phyloP scores from a whole-genome alignment of 768 basidiomycete genomes.

The Collybia mongolica region DNA sequence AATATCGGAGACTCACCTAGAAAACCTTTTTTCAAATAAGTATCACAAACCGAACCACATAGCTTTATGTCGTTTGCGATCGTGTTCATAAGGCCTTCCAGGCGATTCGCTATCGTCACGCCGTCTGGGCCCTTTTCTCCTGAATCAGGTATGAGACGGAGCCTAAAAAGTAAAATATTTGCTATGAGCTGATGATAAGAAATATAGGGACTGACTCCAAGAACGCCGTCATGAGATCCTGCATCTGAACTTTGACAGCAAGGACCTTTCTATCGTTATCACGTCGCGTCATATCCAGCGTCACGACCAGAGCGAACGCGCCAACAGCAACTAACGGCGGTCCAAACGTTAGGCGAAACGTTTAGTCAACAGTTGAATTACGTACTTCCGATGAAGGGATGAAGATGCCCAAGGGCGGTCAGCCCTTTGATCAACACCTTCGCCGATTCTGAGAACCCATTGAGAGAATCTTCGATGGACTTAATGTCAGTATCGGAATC shows the following conservation, averaged over 20 bases:
- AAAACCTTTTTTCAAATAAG: conserved; percentile 42
- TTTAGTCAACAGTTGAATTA: neutral
- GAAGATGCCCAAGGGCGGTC: conserved; percentile 30
- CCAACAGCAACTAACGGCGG: conserved; percentile 39
- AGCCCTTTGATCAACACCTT: conserved; percentile 29
- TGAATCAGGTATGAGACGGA: conserved; percentile 25
- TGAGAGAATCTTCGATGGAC: conserved; percentile 26
- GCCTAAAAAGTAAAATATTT: conserved; percentile 13
- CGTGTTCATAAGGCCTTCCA: conserved; percentile 22
- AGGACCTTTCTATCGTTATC: conserved; percentile 52
- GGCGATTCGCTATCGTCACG: conserved; percentile 23
- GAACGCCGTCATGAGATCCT: conserved; percentile 44
- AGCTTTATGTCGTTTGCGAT: conserved; percentile 40
- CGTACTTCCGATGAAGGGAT: conserved; percentile 36
- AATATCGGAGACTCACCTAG: conserved; percentile 24
- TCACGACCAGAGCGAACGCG: conserved; percentile 49
- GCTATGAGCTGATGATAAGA: neutral
- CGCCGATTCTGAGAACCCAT: conserved; percentile 27
- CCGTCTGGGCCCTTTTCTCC: conserved; percentile 29
- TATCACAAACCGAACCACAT: conserved; percentile 44
- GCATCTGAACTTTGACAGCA: conserved; percentile 47
- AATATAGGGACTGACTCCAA: conserved; percentile 34
- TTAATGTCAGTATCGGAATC: conserved; percentile 11
- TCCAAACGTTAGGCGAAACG: neutral
- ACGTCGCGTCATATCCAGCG: conserved; percentile 44